Base-by-base conservation (phyloP, 257 asterid genomes). In the Cordia subcordata region DNA sequence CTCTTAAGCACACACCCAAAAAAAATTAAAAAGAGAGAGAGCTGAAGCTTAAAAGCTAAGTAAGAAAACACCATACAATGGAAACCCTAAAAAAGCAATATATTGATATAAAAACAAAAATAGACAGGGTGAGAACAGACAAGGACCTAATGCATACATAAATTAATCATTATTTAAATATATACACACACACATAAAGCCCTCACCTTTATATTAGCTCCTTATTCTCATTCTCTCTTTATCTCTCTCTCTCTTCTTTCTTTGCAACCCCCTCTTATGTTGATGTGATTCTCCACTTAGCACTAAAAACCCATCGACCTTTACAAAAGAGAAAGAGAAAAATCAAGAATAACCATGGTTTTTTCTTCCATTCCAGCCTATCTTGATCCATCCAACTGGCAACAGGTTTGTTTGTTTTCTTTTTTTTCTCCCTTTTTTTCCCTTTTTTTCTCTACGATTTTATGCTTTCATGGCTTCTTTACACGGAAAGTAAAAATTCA, bases 341-440 rank as follows among this genome's bases (percentile, higher is more conserved):
- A 15, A 61, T 62, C 72, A 85, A 71, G 87, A 73, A 74, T 61
- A 78, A 79, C 83, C 65, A 92, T 92, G 98, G 94, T 73, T 82
- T 92, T 88, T 82, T 78, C 98, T 64, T 84, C 98, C 71, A 73
- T 92, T 76, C 96, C 92, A 60, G 78, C 96, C 77, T 88, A 92
- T 77, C 94, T 88, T 85, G 96, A 91, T 91, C 79, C 93, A n/a
- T 70, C 96, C 92, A 88, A 88, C 84, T 91, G 98, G 98, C 94
- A 92, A 55, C 96, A 92, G 84, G 98, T 85, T 46, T 74, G 67
- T 60, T 15, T 61, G 64, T 62, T 69, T 67, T 27, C 6, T 27
- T 61, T 15, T 42, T 10, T 10, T 10, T n/a, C n/a, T n/a, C n/a
- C n/a, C n/a, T n/a, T n/a, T n/a, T n/a, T n/a, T n/a, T n/a, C n/a